Percentiles rank a stretch among this genome's conserved stretches.
These are phyloP conservation scores for Talaromyces sp. DNA, from an alignment of 2,329 filamentous ascomycete species.

Conservation along the genomic window DNA sequence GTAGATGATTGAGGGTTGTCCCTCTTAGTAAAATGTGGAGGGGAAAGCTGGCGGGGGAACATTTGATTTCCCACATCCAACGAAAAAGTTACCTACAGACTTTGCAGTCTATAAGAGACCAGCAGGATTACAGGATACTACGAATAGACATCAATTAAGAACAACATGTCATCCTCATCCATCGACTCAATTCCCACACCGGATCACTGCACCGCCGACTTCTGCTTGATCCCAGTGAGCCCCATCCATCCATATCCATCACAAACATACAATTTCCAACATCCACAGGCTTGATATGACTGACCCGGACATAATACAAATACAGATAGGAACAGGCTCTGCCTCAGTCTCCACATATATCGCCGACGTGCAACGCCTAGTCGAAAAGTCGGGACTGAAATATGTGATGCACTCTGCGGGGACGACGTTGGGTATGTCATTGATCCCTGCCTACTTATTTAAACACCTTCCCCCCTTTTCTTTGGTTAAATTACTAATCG, in stretches of 20 bases:
- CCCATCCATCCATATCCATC: neutral
- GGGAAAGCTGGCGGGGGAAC: too few species aligned
- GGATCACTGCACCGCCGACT: slow-evolving; percentile 74
- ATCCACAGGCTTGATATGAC: too few species aligned
- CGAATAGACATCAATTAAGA: neutral
- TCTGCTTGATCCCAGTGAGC: slow-evolving; percentile 66
- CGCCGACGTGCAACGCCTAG: slow-evolving; percentile 78
- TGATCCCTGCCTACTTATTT: neutral
- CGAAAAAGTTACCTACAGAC: neutral
- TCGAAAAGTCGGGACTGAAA: slow-evolving; percentile 72
- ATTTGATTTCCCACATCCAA: too few species aligned
- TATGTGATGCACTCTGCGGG: slow-evolving; percentile 92
- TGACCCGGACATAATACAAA: too few species aligned
- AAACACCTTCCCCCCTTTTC: neutral
- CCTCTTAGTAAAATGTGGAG: too few species aligned
- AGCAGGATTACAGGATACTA: neutral
- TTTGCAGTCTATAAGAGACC: neutral
- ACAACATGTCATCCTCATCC: slow-evolving; percentile 10
- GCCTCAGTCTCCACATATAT: slow-evolving; percentile 77
- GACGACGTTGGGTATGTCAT: slow-evolving; percentile 73
- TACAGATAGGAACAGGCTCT: slow-evolving; percentile 70
- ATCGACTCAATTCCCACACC: slow-evolving; percentile 53
- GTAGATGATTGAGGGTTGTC: too few species aligned
- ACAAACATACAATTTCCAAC: too few species aligned
- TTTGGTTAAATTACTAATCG: neutral